A percentile compares a stretch with the other conserved stretches of the same genome.
Evolutionary conservation across 2,329 filamentous ascomycete genomes (phyloP).

Genomic region (Emmonsiellopsis sp.): DNA sequence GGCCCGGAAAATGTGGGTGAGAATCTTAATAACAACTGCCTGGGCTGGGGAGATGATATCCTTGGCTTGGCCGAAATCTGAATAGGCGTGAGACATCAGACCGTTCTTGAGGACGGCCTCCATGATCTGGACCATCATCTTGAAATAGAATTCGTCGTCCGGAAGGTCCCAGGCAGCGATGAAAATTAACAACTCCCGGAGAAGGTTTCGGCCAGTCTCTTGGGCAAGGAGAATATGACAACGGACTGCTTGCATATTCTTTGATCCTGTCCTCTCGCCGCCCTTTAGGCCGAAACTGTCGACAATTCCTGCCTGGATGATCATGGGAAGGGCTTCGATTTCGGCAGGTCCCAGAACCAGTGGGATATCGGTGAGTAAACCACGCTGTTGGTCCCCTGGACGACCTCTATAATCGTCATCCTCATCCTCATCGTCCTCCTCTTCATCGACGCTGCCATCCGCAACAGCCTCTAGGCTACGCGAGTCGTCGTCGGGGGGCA

Average conservation of each 20-base stretch:
- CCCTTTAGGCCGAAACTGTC: conserved; percentile 65
- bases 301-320: conserved; percentile 89
- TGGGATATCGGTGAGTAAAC: conserved; percentile 83
- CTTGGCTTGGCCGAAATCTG: conserved; percentile 81
- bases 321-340: conserved; percentile 94
- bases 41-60: conserved; percentile 95
- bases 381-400: conserved; percentile 50
- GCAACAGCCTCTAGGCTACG: conserved; percentile 34
- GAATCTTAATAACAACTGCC: conserved; percentile 80
- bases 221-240: conserved; percentile 84
- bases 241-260: conserved; percentile 81
- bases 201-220: conserved; percentile 79
- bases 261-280: conserved; percentile 46
- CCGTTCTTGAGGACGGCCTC: conserved; percentile 85
- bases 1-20: conserved; percentile 78
- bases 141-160: conserved; percentile 89
- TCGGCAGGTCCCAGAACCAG: conserved; percentile 90
- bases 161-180: conserved; percentile 95
- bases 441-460: conserved; percentile 35
- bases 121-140: conserved; percentile 92
- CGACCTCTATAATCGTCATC: conserved; percentile 44
- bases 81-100: conserved; percentile 84
- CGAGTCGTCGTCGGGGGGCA: conserved; percentile 33
- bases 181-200: conserved; percentile 87
- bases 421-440: conserved; percentile 44